Evolutionary conservation across 192 early-diverging fungal species (phyloP).

Genomic region (Thamnidium elegans): DNA sequence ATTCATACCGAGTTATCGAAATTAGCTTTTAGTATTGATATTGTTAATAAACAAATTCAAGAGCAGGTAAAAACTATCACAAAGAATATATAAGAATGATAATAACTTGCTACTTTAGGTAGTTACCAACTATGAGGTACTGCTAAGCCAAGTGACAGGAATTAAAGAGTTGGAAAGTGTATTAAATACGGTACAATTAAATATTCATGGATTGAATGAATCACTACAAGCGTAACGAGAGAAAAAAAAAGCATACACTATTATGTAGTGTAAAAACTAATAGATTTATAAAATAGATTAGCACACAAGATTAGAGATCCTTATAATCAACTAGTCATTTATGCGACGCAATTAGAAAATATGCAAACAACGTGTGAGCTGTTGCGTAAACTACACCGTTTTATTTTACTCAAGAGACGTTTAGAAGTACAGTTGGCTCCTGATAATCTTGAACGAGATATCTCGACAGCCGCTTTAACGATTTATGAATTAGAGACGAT

Average conservation of each 20-base stretch:
- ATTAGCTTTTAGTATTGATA: slow-evolving; percentile 68
- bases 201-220: slow-evolving; percentile 49
- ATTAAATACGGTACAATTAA: slow-evolving; percentile 49
- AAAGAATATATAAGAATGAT: not conserved
- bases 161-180: slow-evolving; percentile 58
- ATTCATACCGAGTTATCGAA: slow-evolving; percentile 62
- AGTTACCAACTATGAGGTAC: slow-evolving; percentile 61
- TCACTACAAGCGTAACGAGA: slow-evolving; percentile 52
- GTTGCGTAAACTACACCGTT: slow-evolving; percentile 56
- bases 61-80: slow-evolving; percentile 53
- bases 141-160: slow-evolving; percentile 65
- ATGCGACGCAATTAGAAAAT: slow-evolving; percentile 60
- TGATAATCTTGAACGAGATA: slow-evolving; percentile 37
- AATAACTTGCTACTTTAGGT: slow-evolving; percentile 48
- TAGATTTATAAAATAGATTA: too few relatives aligned
- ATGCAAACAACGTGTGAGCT: slow-evolving; percentile 60
- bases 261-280: too few relatives aligned
- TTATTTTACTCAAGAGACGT: slow-evolving; percentile 57
- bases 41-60: slow-evolving; percentile 71
- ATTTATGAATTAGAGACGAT: slow-evolving; percentile 58
- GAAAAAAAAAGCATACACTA: not conserved
- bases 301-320: slow-evolving; percentile 57
- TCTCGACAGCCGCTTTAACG: slow-evolving; percentile 55
- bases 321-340: slow-evolving; percentile 57
- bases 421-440: slow-evolving; percentile 54